Evolutionary conservation across 345 rosid species (phyloP), one percentile per base, ranked within the genome.

Genomic region (Populus pruinosa): DNA sequence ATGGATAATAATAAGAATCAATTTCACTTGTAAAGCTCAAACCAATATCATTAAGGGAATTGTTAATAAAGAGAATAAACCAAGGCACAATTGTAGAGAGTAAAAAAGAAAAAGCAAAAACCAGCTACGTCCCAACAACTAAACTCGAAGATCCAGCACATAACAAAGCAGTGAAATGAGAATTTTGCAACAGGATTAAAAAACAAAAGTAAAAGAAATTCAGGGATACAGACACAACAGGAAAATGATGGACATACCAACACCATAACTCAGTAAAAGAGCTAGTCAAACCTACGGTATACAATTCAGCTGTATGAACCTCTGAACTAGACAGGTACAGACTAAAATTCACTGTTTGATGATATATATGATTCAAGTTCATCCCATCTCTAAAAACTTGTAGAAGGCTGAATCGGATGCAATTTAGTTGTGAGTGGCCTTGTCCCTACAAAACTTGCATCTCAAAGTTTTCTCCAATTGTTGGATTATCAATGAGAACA

Each of bases 401-500:
- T 27, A 29, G 18, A 49, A 17, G 71, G 64, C 56, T 59, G n/a
- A 61, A 61, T 23, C 12, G 27, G 18, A 17, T 63, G 39, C 68
- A 20, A 13, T 41, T 69, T 50, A 67, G 35, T 31, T 49, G 10
- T 23, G 29, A 5, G 23, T 10, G 33, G 78, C 76, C 76, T 85
- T 86, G 38, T 75, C 79, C 77, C 74, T 85, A 53, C 93, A 89
- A 81, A 89, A 90, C 76, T 87, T 85, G 29, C 71, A 63, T 67
- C 71, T 92, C 90, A 93, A 74, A 12, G 73, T 70, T 82, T 86
- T 85, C 84, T 86, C 94, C 83, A 93, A 72, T 49, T 61, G 83
- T 64, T 86, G 88, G 70, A 96, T 83, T 73, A 88, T 78, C 18
- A 80, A 72, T 44, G 93, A 78, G 78, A 94, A 90, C 70, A 83